Conservation (phyloP, 192 early-diverging fungal genomes). For the Coemansia sp. region DNA sequence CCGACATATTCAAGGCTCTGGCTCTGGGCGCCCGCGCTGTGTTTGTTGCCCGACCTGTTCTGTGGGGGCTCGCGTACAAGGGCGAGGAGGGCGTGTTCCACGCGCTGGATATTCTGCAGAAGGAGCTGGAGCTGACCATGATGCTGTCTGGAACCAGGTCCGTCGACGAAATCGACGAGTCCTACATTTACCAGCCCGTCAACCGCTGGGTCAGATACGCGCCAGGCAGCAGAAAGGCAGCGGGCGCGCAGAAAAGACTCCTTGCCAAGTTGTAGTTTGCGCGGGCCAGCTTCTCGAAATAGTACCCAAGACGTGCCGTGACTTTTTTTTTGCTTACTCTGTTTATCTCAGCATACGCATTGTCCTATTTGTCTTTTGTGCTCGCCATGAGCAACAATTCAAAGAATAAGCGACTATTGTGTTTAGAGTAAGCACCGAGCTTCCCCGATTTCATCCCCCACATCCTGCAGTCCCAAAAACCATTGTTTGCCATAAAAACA, state of each 20-base stretch:
- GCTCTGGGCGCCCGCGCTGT: slow-evolving; percentile 89
- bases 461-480: no score
- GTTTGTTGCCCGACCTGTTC: slow-evolving; percentile 59
- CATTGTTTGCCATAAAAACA: no score
- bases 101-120: slow-evolving; percentile 73
- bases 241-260: slow-evolving; percentile 12
- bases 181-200: slow-evolving; percentile 45
- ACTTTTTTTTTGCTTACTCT: no score
- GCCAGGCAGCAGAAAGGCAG: not conserved
- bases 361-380: no score
- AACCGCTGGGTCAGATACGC: slow-evolving; percentile 47
- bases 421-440: not conserved
- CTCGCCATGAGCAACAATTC: no score
- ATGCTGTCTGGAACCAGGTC: slow-evolving; percentile 66
- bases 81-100: slow-evolving; percentile 82
- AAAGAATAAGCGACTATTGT: no score
- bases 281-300: no score
- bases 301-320: no score
- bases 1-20: slow-evolving; percentile 95
- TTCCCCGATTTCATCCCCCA: not conserved
- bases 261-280: slow-evolving; percentile 24
- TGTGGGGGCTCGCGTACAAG: slow-evolving; percentile 86
- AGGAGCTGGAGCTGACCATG: slow-evolving; percentile 87
- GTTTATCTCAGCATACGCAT: no score
- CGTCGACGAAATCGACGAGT: slow-evolving; percentile 66